A percentile compares a stretch with the other conserved stretches of the same genome.
Evolutionary conservation across 139 green algal species (phyloP).

Genomic region (Coelastrella sp.): DNA sequence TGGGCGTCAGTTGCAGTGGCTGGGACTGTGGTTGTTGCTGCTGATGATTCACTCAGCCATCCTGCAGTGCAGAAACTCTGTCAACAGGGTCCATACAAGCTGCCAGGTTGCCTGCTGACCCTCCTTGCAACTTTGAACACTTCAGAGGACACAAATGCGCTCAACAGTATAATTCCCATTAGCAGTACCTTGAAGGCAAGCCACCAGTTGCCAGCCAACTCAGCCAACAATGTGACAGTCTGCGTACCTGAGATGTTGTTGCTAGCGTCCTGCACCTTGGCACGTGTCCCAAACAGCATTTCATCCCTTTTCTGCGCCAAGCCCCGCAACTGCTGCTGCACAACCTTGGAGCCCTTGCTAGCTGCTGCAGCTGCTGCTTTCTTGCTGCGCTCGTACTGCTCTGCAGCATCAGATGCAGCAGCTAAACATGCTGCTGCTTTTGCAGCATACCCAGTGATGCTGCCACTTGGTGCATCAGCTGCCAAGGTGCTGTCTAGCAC

Average conservation of each 20-base stretch:
- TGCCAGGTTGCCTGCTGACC: too few relatives aligned
- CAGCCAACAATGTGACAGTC: not conserved
- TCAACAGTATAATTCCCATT: too few relatives aligned
- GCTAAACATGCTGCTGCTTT: conserved; percentile 24
- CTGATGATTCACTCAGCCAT: not conserved
- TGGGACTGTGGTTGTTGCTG: not conserved
- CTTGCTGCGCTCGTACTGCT: conserved; percentile 23
- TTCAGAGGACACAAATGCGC: too few relatives aligned
- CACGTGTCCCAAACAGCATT: not conserved
- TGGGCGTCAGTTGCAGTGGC: conserved; percentile 5
- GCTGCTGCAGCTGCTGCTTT: not conserved
- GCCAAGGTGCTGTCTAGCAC: not conserved
- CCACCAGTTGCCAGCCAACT: too few relatives aligned
- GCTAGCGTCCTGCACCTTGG: conserved; percentile 12
- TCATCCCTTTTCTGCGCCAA: not conserved
- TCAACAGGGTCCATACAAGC: too few relatives aligned
- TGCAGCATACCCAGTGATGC: not conserved
- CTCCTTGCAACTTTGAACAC: not conserved
- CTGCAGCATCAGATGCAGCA: not conserved
- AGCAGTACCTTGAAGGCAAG: too few relatives aligned
- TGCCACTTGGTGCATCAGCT: not conserved
- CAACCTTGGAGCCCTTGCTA: not conserved
- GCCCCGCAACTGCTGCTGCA: conserved; percentile 8
- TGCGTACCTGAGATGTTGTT: conserved; percentile 16
- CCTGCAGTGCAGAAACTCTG: not conserved